Conservation (phyloP, 163 green algal species). For the Trebouxiophyceae sp. region DNA sequence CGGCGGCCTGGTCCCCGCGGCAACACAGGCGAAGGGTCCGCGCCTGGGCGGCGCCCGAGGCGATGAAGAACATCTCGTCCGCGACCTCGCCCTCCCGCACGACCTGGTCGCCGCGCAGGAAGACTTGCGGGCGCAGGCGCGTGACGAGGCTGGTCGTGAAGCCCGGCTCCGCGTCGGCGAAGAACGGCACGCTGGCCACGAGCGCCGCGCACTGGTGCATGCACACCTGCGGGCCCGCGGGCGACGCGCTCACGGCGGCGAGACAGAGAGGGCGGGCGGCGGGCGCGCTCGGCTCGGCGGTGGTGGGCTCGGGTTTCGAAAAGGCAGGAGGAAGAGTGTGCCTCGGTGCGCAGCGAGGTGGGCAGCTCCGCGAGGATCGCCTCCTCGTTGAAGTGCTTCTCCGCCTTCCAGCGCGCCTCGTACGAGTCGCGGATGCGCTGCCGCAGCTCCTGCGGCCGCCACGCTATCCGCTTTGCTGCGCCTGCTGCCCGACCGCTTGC, state of each 20-base stretch:
- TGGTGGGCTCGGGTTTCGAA: too few species aligned
- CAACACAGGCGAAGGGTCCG: too few species aligned
- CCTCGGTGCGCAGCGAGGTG: slow-evolving; percentile 20
- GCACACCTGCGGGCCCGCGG: slow-evolving; percentile 20
- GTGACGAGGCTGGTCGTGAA: slow-evolving; percentile 29
- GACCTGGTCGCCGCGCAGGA: slow-evolving; percentile 22
- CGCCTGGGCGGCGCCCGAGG: slow-evolving; percentile 27
- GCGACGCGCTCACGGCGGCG: neutral
- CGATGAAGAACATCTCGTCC: slow-evolving; percentile 47
- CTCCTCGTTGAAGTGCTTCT: slow-evolving; percentile 30
- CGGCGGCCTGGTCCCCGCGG: too few species aligned
- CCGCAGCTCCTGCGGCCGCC: slow-evolving; percentile 18
- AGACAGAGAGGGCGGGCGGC: neutral
- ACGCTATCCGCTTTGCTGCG: neutral
- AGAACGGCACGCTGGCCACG: slow-evolving; percentile 29
- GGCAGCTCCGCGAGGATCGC: slow-evolving; percentile 27
- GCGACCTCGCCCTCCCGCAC: slow-evolving; percentile 26
- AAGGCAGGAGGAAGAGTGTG: neutral
- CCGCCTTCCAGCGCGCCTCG: slow-evolving; percentile 28
- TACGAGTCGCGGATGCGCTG: slow-evolving; percentile 28
- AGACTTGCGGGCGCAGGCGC: slow-evolving; percentile 17
- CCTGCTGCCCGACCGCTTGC: slow-evolving; percentile 25
- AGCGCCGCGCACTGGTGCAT: slow-evolving; percentile 27
- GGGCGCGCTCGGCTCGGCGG: too few species aligned
- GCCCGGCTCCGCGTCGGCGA: slow-evolving; percentile 26